A percentile compares a stretch with the other conserved stretches of the same genome.
Evolutionary conservation across 225 moss, liverwort and hornwort species (phyloP).

Genomic region (Pleurozium schreberi): DNA sequence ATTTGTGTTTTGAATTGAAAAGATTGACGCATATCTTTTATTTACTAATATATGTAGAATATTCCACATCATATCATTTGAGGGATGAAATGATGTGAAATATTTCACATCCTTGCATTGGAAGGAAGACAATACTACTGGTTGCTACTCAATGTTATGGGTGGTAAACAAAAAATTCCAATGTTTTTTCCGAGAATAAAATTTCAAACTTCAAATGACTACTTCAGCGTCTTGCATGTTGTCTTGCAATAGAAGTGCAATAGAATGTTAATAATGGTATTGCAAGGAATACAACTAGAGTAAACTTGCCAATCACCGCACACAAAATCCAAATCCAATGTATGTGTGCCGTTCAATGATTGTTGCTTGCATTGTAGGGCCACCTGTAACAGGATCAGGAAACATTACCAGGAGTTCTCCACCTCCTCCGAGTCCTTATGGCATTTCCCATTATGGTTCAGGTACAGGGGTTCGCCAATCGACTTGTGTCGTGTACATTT

Average conservation of each 20-base stretch:
- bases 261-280: background rate
- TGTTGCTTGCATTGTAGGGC: background rate
- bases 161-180: background rate
- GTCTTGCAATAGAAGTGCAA: background rate
- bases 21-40: background rate
- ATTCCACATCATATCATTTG: background rate
- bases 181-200: rapidly evolving
- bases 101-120: background rate
- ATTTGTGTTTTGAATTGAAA: background rate
- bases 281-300: too few relatives aligned
- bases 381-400: background rate
- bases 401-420: background rate
- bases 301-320: too few relatives aligned
- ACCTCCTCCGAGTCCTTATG: constrained; percentile 11
- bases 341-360: background rate
- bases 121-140: background rate
- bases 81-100: background rate
- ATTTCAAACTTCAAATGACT: rapidly evolving
- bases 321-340: too few relatives aligned
- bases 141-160: background rate
- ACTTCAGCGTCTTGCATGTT: rapidly evolving
- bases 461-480: background rate
- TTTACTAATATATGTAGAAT: background rate
- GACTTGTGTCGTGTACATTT: background rate
- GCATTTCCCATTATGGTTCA: constrained; percentile 16